Evolutionary conservation across 352 stramenopile species (phyloP).

Genomic region (Pythium rhizo-oryzae): DNA sequence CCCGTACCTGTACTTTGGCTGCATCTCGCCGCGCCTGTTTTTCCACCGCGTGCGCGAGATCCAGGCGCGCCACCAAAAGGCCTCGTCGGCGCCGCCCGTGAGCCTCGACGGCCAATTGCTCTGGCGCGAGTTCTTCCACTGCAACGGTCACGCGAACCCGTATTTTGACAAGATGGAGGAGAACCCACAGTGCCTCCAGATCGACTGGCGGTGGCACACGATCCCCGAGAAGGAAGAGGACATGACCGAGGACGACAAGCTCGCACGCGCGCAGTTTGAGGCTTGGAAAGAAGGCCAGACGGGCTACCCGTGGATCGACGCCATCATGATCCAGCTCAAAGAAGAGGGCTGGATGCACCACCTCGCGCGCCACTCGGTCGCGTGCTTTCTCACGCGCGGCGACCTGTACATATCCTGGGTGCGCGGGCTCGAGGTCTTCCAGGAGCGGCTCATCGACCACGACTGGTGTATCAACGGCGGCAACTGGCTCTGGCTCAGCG

Average conservation of each 20-base stretch:
- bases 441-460: constrained; percentile 95
- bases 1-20: constrained; percentile 95
- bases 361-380: constrained; percentile 93
- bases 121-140: constrained; percentile 97
- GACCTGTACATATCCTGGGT: constrained; percentile 97
- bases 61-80: constrained; percentile 67
- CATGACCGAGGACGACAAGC: constrained; percentile 86
- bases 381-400: constrained; percentile 98
- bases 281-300: constrained; percentile 96
- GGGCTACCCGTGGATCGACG: constrained; percentile 98
- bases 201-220: constrained; percentile 86
- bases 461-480: constrained; percentile 98
- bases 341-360: constrained; percentile 92
- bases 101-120: constrained; percentile 94
- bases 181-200: constrained; percentile 91
- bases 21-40: constrained; percentile 90
- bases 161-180: constrained; percentile 96
- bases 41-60: constrained; percentile 89
- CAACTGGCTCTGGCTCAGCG: constrained; percentile 98
- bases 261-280: constrained; percentile 79
- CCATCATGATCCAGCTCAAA: constrained; percentile 95
- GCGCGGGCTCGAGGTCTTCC: constrained; percentile 89
- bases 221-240: constrained; percentile 68
- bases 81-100: constrained; percentile 86
- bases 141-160: constrained; percentile 71